phyloP scores from a whole-genome alignment of 1,284 basidiomycete species.

The Irpex lacteus region DNA sequence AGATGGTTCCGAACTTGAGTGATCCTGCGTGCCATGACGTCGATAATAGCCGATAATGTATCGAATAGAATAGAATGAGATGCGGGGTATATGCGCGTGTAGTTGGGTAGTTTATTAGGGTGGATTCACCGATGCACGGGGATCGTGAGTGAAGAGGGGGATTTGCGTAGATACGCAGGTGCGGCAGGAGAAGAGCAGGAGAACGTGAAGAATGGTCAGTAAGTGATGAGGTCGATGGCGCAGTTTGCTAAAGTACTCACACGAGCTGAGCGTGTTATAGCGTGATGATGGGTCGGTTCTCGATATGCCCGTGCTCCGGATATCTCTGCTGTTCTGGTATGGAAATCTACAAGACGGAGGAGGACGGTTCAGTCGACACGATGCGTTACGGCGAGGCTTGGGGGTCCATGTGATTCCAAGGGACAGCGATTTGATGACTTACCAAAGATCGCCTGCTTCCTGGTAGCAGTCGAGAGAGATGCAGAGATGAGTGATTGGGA shows the following conservation, averaged over 20 bases:
- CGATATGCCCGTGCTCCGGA: neutral
- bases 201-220: neutral
- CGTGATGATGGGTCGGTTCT: neutral
- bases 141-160: neutral
- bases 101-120: neutral
- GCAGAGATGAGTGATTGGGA: neutral
- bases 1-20: slow-evolving; percentile 28
- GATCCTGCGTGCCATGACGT: slow-evolving; percentile 27
- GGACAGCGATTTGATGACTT: neutral
- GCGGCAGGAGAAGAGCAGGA: neutral
- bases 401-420: neutral
- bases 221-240: neutral
- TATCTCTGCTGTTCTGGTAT: neutral
- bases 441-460: neutral
- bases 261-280: neutral
- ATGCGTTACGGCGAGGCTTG: neutral
- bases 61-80: too few relatives aligned
- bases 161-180: neutral
- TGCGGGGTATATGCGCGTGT: neutral
- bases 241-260: neutral
- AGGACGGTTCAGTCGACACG: neutral
- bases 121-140: neutral
- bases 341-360: neutral
- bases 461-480: neutral
- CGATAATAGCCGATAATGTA: neutral